Evolutionary conservation across 768 basidiomycete species (phyloP), one percentile per base, ranked within the genome.

Genomic region (Boletales sp.): DNA sequence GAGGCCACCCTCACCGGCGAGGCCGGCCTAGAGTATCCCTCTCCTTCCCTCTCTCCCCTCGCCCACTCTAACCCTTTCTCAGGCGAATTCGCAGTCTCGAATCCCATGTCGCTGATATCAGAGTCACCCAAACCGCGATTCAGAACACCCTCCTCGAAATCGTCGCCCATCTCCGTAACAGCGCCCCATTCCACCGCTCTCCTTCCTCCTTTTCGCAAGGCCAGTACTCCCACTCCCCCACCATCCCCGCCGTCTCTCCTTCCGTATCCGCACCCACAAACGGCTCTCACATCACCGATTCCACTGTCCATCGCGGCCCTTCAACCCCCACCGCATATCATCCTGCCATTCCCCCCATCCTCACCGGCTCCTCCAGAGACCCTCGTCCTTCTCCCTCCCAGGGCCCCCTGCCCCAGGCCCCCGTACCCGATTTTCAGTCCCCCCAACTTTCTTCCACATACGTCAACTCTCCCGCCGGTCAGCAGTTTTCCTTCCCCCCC

Each of bases 81-180:
- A 95, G 94, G 67, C 91, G 94, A 43, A 94, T 97, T 55, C 84
- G 90, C 60, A 91, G 83, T 62, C 80, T 97, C 47, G 94, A 97
- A 69, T 58, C 78, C 24, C 90, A 91, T 68, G 93, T 95, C 47
- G 79, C 86, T 39, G 90, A 92, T 44, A 90, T 91, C 62, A 82
- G 83, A 47, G 76, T 80, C 47, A 78, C 83, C 0, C 89, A 91
- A 64, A 70, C 74, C 27, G 76, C 81, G 12, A 95, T 95, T 43
- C 87, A 90, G 58, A 86, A 74, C 57, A 87, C 83, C 0, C 76
- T 97, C 11, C 72, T 83, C 45, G 94, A 95, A 62, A 80, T 97
- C 51, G 83, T 89, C 45, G 74, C 81, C 15, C 84, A 90, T 56
- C 69, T 97, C 36, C 86, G 90, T n/a, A 74, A 72, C 53, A 75